Percentiles rank a stretch among this genome's conserved stretches.
These are phyloP conservation scores for Tephrocybe sp. DNA, from an alignment of 768 basidiomycete species.

Conservation along the genomic window DNA sequence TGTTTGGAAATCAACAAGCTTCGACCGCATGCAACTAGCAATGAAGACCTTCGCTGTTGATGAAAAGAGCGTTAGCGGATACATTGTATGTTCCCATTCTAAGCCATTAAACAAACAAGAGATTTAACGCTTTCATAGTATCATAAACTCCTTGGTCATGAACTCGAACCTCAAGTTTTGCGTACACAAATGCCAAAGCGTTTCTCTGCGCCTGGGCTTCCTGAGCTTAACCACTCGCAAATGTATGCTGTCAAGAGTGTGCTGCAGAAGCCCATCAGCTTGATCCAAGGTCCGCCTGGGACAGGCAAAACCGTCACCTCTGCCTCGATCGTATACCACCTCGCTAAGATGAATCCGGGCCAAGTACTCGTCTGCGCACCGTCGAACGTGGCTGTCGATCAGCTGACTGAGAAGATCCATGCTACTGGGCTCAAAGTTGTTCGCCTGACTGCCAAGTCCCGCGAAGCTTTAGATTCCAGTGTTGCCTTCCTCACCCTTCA, in stretches of 20 bases:
- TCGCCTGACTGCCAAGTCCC: constrained; percentile 95
- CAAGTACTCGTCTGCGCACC: constrained; percentile 99
- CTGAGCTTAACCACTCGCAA: constrained; percentile 98
- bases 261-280: constrained; percentile 93
- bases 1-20: constrained; percentile 99
- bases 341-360: constrained; percentile 99
- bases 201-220: constrained; percentile 95
- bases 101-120: background rate
- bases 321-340: constrained; percentile 96
- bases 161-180: constrained; percentile 90
- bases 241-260: constrained; percentile 99
- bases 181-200: constrained; percentile 95
- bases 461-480: constrained; percentile 96
- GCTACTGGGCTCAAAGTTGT: constrained; percentile 99
- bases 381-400: constrained; percentile 98
- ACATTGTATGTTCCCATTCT: constrained; percentile 65
- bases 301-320: constrained; percentile 99
- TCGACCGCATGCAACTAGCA: constrained; percentile 98
- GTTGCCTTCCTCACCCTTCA: constrained; percentile 93
- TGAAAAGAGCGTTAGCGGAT: constrained; percentile 98
- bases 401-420: constrained; percentile 98
- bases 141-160: constrained; percentile 97
- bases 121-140: constrained; percentile 53
- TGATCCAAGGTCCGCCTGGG: constrained; percentile 98
- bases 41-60: constrained; percentile 99